phyloP scores from a whole-genome alignment of 306 rosid genomes.

The Cajanus cajan region DNA sequence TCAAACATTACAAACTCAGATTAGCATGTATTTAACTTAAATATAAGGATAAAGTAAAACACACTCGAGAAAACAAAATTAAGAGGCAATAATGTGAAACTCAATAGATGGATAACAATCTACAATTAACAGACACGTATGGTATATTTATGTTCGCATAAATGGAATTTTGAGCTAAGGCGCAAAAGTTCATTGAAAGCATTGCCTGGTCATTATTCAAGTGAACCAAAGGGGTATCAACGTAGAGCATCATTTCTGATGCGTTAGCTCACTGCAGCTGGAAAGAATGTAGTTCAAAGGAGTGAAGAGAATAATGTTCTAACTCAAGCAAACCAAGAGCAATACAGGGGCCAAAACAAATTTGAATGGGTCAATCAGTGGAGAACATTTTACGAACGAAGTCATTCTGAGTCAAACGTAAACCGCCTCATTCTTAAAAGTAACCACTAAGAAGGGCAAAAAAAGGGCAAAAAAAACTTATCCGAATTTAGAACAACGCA shows the following conservation, averaged over 20 bases:
- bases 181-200: conserved; percentile 2
- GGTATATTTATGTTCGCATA: background rate
- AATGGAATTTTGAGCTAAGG: background rate
- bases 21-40: background rate
- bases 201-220: conserved; percentile 2
- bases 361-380: background rate
- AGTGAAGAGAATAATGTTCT: background rate
- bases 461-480: background rate
- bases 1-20: conserved; percentile 18
- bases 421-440: conserved; percentile 25
- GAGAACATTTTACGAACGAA: conserved; percentile 5
- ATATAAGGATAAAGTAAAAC: background rate
- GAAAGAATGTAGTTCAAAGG: conserved; percentile 8
- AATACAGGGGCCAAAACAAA: background rate
- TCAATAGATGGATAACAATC: background rate
- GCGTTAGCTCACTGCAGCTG: background rate
- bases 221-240: conserved; percentile 7
- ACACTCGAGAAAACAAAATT: conserved; percentile 6
- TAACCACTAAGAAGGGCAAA: background rate
- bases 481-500: conserved; percentile 19
- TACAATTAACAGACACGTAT: conserved; percentile 5
- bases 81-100: background rate
- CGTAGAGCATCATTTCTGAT: background rate
- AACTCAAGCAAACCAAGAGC: conserved; percentile 10
- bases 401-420: conserved; percentile 19